Evolutionary conservation across 345 rosid genomes (phyloP).

Genomic region (Brassica carinata): DNA sequence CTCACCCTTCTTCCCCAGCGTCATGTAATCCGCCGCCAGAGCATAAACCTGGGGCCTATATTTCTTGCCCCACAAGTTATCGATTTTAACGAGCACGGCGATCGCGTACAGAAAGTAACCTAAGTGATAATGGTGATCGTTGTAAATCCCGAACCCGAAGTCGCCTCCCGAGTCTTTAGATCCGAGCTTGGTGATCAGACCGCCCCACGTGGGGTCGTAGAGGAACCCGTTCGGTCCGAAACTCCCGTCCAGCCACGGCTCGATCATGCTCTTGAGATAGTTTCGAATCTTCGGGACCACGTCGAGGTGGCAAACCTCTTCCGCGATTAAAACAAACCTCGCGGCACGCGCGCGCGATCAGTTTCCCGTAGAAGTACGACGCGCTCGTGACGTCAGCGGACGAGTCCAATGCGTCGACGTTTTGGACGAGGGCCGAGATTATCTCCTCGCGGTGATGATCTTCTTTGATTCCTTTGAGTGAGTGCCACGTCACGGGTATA

Average conservation of each 20-base stretch:
- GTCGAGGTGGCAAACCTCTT: constrained; percentile 66
- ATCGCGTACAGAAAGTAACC: constrained; percentile 91
- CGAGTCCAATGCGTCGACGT: constrained; percentile 62
- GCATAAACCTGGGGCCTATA: constrained; percentile 79
- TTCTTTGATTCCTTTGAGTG: constrained; percentile 63
- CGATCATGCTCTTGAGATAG: constrained; percentile 72
- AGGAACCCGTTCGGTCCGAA: constrained; percentile 76
- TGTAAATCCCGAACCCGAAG: constrained; percentile 81
- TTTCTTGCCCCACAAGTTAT: constrained; percentile 84
- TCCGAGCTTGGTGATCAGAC: constrained; percentile 75
- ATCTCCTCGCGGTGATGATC: constrained; percentile 54
- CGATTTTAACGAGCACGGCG: constrained; percentile 84
- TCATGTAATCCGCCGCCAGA: constrained; percentile 84
- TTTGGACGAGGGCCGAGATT: constrained; percentile 62
- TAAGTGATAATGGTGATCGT: constrained; percentile 81
- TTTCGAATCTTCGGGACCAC: constrained; percentile 65
- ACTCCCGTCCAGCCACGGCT: constrained; percentile 86
- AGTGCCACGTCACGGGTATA: constrained; percentile 86
- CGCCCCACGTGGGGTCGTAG: constrained; percentile 87
- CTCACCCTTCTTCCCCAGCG: constrained; percentile 44
- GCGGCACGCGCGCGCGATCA: constrained; percentile 90
- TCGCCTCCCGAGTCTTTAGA: constrained; percentile 67
- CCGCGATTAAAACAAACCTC: constrained; percentile 85
- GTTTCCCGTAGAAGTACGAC: constrained; percentile 78
- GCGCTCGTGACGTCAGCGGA: constrained; percentile 53